phyloP scores from a whole-genome alignment of 2,329 filamentous ascomycete species.

The Plenodomus tracheiphilus region DNA sequence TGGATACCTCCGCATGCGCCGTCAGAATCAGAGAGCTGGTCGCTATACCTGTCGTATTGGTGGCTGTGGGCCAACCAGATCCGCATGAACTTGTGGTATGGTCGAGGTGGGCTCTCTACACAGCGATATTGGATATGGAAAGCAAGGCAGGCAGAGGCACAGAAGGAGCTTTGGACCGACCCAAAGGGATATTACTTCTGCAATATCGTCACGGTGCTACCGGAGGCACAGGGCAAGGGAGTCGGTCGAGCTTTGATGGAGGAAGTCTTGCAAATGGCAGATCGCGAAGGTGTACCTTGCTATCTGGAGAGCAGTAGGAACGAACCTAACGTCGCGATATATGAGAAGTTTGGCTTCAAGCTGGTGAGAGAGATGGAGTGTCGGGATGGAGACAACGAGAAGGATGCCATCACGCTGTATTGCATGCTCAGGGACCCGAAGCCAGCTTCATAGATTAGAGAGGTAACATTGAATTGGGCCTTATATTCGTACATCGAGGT shows the following conservation, averaged over 20 bases:
- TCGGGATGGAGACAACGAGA: conserved; percentile 61
- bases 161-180: conserved; percentile 66
- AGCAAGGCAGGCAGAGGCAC: conserved; percentile 63
- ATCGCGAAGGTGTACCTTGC: conserved; percentile 65
- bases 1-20: conserved; percentile 65
- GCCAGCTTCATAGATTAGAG: background rate
- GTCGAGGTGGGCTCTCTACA: conserved; percentile 68
- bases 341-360: conserved; percentile 69
- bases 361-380: conserved; percentile 68
- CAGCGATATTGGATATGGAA: conserved; percentile 77
- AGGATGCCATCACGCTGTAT: conserved; percentile 47
- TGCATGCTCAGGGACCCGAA: conserved; percentile 51
- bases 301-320: conserved; percentile 73
- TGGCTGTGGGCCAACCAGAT: conserved; percentile 68
- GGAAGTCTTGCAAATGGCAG: conserved; percentile 64
- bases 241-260: conserved; percentile 68
- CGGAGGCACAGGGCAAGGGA: conserved; percentile 66
- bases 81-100: conserved; percentile 68
- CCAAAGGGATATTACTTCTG: conserved; percentile 73
- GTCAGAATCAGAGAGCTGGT: conserved; percentile 59
- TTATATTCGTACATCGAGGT: background rate
- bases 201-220: conserved; percentile 72
- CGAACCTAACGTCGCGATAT: conserved; percentile 71
- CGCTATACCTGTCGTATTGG: conserved; percentile 66
- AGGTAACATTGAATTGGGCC: background rate